A percentile compares a stretch with the other conserved stretches of the same genome.
phyloP scores from a whole-genome alignment of 2,329 filamentous ascomycete species.

The Herpotrichia juniperi region DNA sequence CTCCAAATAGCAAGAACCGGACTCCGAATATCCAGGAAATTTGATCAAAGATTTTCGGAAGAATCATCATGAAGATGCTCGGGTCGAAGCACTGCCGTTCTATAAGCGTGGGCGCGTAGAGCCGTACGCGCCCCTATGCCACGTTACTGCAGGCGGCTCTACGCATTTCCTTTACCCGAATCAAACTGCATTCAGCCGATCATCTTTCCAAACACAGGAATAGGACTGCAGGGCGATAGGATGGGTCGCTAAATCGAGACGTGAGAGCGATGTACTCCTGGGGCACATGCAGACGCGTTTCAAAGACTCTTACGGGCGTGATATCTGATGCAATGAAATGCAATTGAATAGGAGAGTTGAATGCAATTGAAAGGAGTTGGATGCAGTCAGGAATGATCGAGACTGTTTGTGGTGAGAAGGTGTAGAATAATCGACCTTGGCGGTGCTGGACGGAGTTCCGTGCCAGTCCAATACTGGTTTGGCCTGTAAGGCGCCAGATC shows the following conservation, averaged over 20 bases:
- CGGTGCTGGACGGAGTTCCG: background rate
- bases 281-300: background rate
- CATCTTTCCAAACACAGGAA: background rate
- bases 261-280: background rate
- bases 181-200: conserved; percentile 12
- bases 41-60: conserved; percentile 2
- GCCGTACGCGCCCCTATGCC: conserved; percentile 1
- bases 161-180: conserved; percentile 5
- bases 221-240: background rate
- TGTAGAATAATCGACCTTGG: background rate
- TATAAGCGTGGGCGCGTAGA: conserved; percentile 4
- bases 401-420: background rate
- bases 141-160: conserved; percentile 1
- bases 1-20: background rate
- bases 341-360: background rate
- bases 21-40: background rate
- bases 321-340: background rate
- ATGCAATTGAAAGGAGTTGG: background rate
- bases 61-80: background rate
- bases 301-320: background rate
- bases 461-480: too few relatives aligned
- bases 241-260: background rate
- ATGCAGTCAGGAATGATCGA: background rate
- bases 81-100: conserved; percentile 9
- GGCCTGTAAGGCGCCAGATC: too few relatives aligned